Base-by-base conservation (phyloP, 164 flowering plant genomes). In the Piper betle region DNA sequence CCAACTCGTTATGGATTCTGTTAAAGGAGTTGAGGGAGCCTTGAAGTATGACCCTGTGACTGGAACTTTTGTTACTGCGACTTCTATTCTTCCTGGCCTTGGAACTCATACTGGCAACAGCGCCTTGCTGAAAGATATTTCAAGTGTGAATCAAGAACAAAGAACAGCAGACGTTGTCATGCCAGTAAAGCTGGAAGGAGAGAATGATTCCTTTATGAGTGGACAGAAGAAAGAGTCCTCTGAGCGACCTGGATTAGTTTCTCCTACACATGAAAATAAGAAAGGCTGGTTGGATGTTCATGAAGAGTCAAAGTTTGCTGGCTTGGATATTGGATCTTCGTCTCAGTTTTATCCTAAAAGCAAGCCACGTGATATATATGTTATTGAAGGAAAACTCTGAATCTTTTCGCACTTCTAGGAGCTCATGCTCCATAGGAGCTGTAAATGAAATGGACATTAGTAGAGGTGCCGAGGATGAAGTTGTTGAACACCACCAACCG, bases 1-100 rank as follows among this genome's bases (percentile, higher is more conserved):
- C 66, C 88, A 87, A 64, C 83, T 79, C 50, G 96, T 89, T 55
- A 82, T 92, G 19, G 86, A 83, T 62, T 87, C 96, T 62, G 96
- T 87, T 62, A 78, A 88, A 69, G 96, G 96, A 4, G 93, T 87
- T 20, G 95, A 88, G 57, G 91, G 95, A 38, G 84, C 86, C 33
- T 66, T 92, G 72, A 88, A 85, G 70, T 87, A 79, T 68, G 92
- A 88, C 60, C 87, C 95, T 39, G 58, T 74, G 33, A 76, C 80
- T 37, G 85, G 95, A 39, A 86, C 77, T n/a, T 74, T 88, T 55
- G 82, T 91, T 37, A 72, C 94, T 20, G 70, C 86, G 39, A 70
- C 83, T 20, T 68, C 88, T 40, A 60, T 75, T 53, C 55, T 67
- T 55, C 80, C 72, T 58, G 87, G 78, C 54, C 57, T 62, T 37